These are phyloP conservation scores for Tuber melanosporum DNA, from an alignment of 495 filamentous ascomycete genomes.

Conservation along the genomic window DNA sequence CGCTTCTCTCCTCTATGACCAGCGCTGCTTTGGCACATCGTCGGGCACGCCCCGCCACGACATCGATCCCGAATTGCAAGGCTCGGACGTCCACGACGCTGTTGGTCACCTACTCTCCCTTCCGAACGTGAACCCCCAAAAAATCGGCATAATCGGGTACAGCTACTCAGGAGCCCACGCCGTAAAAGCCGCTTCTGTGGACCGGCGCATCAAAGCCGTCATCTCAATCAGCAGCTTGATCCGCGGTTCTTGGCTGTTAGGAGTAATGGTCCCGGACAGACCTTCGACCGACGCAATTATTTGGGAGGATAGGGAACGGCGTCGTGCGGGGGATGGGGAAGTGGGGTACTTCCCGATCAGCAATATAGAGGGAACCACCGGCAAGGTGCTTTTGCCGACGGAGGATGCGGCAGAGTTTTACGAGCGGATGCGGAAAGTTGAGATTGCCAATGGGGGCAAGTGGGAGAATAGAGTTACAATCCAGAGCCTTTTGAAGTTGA, in stretches of 20 bases:
- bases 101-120: constrained; percentile 11
- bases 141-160: constrained; percentile 14
- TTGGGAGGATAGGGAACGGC: constrained; percentile 9
- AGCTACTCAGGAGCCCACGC: constrained; percentile 16
- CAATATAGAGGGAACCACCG: neutral
- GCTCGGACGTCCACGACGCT: constrained; percentile 16
- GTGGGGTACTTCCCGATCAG: constrained; percentile 1
- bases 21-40: constrained; percentile 19
- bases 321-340: constrained; percentile 7
- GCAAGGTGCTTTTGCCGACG: neutral
- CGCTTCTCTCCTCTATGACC: constrained; percentile 20
- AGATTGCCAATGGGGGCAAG: neutral
- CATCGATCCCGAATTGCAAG: constrained; percentile 14
- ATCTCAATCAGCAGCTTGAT: constrained; percentile 7
- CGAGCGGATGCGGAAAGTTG: constrained; percentile 1
- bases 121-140: constrained; percentile 12
- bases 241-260: neutral
- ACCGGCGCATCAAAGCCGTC: constrained; percentile 20
- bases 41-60: constrained; percentile 18
- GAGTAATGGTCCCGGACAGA: neutral
- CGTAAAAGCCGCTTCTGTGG: constrained; percentile 9
- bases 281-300: neutral
- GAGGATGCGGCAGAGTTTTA: constrained; percentile 5
- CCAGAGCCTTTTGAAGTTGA: constrained; percentile 12
- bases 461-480: constrained; percentile 17